Conservation (phyloP, 2,329 filamentous ascomycete genomes). For the Nannizziopsis arthrosporioides region DNA sequence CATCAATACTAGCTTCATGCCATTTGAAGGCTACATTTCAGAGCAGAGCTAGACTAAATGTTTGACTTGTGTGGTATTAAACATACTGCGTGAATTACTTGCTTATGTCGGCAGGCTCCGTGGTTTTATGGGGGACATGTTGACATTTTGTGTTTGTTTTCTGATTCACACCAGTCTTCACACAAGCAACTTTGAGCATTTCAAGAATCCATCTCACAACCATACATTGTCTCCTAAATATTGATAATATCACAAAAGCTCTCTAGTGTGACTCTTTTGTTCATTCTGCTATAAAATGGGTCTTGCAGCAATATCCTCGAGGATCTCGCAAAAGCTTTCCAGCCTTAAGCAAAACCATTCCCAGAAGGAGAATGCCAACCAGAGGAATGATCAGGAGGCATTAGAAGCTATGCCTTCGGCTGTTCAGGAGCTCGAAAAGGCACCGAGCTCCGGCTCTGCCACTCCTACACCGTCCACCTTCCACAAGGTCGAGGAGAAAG, state of each 20-base stretch:
- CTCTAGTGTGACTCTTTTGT: neutral
- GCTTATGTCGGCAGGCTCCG: no score
- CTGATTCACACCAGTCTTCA: no score
- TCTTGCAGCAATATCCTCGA: neutral
- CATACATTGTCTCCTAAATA: neutral
- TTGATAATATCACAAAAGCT: neutral
- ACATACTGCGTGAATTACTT: no score
- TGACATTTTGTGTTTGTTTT: no score
- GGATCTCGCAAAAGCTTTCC: conserved; percentile 1
- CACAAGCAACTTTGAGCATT: no score
- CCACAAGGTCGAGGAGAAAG: neutral
- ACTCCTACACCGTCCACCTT: neutral
- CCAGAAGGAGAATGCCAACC: neutral
- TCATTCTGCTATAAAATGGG: neutral
- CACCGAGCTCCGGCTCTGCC: conserved; percentile 1
- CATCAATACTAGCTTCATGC: no score
- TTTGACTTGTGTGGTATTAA: no score
- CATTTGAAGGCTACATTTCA: no score
- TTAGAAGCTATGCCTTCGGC: neutral
- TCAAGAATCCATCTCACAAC: no score
- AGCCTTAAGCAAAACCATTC: neutral
- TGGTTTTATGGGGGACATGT: no score
- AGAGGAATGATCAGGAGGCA: neutral
- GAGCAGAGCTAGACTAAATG: no score
- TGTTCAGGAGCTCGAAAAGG: conserved; percentile 1